Evolutionary conservation across 805 yeast species (phyloP).

Genomic region (Yarrowia sp.): DNA sequence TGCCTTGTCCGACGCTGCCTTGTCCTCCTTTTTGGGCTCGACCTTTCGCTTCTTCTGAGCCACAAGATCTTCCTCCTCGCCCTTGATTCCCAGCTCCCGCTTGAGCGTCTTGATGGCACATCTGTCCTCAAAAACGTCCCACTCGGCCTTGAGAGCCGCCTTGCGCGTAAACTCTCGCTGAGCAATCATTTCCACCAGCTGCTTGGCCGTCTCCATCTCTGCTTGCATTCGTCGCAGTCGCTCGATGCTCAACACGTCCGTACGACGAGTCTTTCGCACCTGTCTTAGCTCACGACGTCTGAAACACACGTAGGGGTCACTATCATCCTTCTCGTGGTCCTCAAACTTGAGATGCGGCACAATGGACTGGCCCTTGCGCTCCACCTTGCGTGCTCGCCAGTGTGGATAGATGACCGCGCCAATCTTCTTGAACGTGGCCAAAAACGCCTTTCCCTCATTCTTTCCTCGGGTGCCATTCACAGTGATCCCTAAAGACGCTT

Average conservation of each 20-base stretch:
- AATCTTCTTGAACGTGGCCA: conserved; percentile 53
- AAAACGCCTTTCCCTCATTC: conserved; percentile 25
- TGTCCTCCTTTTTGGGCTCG: conserved; percentile 43
- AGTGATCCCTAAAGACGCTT: conserved; percentile 50
- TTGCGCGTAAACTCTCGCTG: conserved; percentile 73
- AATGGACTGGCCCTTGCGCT: conserved; percentile 70
- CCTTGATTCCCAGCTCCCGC: conserved; percentile 75
- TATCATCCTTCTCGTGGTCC: conserved; percentile 87
- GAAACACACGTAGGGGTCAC: conserved; percentile 94
- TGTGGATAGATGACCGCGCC: conserved; percentile 77
- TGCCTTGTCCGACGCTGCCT: conserved; percentile 38
- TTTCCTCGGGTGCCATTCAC: conserved; percentile 40
- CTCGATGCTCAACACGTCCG: conserved; percentile 89
- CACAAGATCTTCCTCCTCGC: conserved; percentile 83
- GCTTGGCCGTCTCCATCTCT: conserved; percentile 79
- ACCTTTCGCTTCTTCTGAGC: conserved; percentile 68
- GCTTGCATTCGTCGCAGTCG: conserved; percentile 73
- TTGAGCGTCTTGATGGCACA: conserved; percentile 74
- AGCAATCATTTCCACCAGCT: conserved; percentile 70
- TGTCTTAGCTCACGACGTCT: conserved; percentile 94
- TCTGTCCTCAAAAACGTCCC: conserved; percentile 73
- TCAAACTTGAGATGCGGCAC: conserved; percentile 83
- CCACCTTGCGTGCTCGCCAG: conserved; percentile 79
- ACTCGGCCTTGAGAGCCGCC: conserved; percentile 67
- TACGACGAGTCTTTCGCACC: conserved; percentile 93